Evolutionary conservation across 305 asterid species (phyloP), one percentile per base, ranked within the genome.

Genomic region (Fraxinus angustifolia): DNA sequence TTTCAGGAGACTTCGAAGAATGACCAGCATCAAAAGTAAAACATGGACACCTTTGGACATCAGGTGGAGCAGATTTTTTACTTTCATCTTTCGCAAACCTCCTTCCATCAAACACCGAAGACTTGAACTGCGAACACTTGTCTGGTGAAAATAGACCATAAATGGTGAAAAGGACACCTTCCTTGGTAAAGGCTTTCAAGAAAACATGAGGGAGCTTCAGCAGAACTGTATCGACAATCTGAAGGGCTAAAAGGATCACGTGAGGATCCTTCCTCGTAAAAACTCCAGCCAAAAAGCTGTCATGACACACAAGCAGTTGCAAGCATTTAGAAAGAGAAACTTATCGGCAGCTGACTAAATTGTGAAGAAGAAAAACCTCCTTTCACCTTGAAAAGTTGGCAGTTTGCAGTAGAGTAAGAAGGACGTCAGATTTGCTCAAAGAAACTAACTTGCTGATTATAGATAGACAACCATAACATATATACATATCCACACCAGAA

Each of bases 201-300:
- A 90, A 92, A 68, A 81, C 82, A 80, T 91, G 86, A 10, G 97
- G 91, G 84, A 88, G 94, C 91, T 94, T 96, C 85, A 89, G 89
- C 90, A 93, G 88, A 83, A 91, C 80, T 34, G 92, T 84, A 79
- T 94, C 93, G 67, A 91, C 97, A 75, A 94, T 91, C 82, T 91
- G 93, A 91, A 96, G 98, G 83, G 93, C 97, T 79, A 89, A 79
- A 30, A 90, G 71, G 79, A 90, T 79, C 83, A 93, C 92, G 80
- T 94, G 99, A 77, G 83, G 91, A 86, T 96, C 99, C 91, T 94
- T 94, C 84, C 96, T 90, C 23, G 88, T 85, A 85, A 96, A 91
- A 53, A 94, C 96, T 74, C 99, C 99, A 83, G 99, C 99, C 90
- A 96, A 87, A 87, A 92, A 93, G 83, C 99, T 96, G 94, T 8